These are phyloP conservation scores for Xylaria scruposa DNA, from an alignment of 495 filamentous ascomycete genomes.

Conservation along the genomic window DNA sequence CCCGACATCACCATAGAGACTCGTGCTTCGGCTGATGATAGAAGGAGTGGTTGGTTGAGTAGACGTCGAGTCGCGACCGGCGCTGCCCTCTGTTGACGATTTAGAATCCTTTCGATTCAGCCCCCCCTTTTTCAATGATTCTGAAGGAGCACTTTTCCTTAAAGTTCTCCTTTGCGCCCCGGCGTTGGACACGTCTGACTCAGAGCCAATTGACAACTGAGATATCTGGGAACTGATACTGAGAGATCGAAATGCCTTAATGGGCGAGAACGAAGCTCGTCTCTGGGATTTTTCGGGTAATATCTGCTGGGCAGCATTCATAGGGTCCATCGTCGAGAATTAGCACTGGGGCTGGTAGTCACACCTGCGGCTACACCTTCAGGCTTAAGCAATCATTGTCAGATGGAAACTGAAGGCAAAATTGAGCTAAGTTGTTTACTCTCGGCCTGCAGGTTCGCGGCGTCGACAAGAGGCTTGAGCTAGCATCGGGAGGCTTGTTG, in stretches of 20 bases:
- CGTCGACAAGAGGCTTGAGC: background rate
- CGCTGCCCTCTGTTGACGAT: slow-evolving; percentile 37
- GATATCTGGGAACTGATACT: slow-evolving; percentile 40
- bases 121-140: slow-evolving; percentile 31
- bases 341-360: background rate
- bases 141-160: slow-evolving; percentile 34
- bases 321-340: slow-evolving; percentile 33
- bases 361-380: slow-evolving; percentile 1
- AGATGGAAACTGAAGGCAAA: background rate
- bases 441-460: background rate
- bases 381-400: slow-evolving; percentile 11
- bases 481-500: slow-evolving; percentile 14
- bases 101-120: slow-evolving; percentile 36
- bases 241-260: slow-evolving; percentile 39
- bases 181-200: slow-evolving; percentile 28
- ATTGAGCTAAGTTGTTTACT: background rate
- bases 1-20: slow-evolving; percentile 31
- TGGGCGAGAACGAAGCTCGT: slow-evolving; percentile 36
- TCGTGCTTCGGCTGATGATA: slow-evolving; percentile 34
- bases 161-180: slow-evolving; percentile 29
- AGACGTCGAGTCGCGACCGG: slow-evolving; percentile 35
- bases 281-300: slow-evolving; percentile 31
- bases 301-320: slow-evolving; percentile 27
- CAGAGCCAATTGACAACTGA: slow-evolving; percentile 36
- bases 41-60: slow-evolving; percentile 40